Evolutionary conservation across 129 eudicot genomes (phyloP).

Genomic region (Silybum marianum): DNA sequence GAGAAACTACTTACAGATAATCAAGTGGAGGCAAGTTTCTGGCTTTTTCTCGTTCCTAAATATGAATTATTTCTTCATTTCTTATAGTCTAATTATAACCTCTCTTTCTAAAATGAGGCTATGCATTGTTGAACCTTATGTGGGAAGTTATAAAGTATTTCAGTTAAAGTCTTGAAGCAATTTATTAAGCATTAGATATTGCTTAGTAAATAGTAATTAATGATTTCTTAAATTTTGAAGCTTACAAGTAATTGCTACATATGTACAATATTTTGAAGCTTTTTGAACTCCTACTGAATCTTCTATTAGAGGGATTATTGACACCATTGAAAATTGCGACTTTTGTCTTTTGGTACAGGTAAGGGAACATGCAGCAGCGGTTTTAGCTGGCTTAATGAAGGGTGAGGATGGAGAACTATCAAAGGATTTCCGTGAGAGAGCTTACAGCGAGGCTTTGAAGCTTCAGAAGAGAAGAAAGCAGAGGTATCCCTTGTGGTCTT

Average conservation of each 20-base stretch:
- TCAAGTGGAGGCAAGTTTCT: conserved; percentile 86
- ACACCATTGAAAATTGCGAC: not conserved
- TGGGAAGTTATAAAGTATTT: not conserved
- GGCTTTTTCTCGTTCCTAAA: not conserved
- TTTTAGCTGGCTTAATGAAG: conserved; percentile 97
- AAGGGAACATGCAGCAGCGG: conserved; percentile 99
- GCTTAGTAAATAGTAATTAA: not conserved
- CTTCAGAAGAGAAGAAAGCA: conserved; percentile 63
- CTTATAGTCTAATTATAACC: not conserved
- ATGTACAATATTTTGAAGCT: not conserved
- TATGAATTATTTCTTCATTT: not conserved
- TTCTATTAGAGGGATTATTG: not conserved
- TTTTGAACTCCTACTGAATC: not conserved
- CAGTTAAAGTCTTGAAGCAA: not conserved
- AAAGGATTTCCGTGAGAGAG: conserved; percentile 77
- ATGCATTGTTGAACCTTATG: not conserved
- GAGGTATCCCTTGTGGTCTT: conserved; percentile 47
- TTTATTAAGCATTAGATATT: not conserved
- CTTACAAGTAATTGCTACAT: not conserved
- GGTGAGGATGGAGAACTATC: conserved; percentile 77
- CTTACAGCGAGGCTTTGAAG: conserved; percentile 66
- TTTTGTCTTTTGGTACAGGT: conserved; percentile 61
- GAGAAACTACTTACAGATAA: conserved; percentile 82
- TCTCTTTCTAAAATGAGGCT: not conserved
- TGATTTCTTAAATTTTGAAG: not conserved